Percentiles rank a stretch among this genome's conserved stretches.
phyloP scores from a whole-genome alignment of 345 rosid genomes.

The Clausena lansium region DNA sequence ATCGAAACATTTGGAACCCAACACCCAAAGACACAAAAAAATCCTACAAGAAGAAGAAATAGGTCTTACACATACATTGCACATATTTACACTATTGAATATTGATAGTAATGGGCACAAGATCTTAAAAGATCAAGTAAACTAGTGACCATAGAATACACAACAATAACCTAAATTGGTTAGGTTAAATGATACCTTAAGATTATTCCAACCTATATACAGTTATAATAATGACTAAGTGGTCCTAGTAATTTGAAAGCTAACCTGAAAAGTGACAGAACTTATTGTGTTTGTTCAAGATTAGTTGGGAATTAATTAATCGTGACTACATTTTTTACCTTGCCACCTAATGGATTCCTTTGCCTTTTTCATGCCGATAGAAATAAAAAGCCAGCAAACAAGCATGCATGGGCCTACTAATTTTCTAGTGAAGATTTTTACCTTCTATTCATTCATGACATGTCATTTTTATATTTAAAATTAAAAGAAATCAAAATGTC shows the following conservation, averaged over 20 bases:
- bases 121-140: no score
- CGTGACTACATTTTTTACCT: background rate
- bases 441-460: background rate
- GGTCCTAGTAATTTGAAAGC: background rate
- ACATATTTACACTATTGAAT: no score
- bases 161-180: no score
- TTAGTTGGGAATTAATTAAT: background rate
- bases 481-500: no score
- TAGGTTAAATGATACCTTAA: no score
- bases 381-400: background rate
- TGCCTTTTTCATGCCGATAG: background rate
- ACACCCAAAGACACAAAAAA: no score
- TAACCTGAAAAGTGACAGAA: background rate
- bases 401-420: conserved; percentile 6
- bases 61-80: no score
- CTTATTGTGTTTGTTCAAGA: background rate
- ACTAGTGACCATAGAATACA: no score
- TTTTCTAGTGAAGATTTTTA: background rate
- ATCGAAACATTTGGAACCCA: no score
- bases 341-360: background rate
- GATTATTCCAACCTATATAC: no score
- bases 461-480: background rate
- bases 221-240: background rate
- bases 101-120: no score
- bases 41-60: no score